These are phyloP conservation scores for Choiromyces venosus DNA, from an alignment of 495 filamentous ascomycete species.

Conservation along the genomic window DNA sequence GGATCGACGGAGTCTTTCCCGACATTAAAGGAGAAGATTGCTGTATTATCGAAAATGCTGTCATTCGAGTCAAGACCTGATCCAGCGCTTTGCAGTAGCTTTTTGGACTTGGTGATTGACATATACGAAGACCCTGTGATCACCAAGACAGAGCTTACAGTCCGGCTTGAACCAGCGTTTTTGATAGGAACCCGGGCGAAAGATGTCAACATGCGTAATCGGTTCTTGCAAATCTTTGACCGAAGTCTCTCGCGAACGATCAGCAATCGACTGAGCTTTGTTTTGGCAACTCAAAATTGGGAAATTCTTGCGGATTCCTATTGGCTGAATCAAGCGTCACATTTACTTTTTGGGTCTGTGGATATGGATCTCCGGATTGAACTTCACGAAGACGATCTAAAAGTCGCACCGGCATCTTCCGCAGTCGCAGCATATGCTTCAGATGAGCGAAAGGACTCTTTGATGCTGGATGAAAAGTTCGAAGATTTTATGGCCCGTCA, in stretches of 20 bases:
- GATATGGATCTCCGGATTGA: conserved; percentile 73
- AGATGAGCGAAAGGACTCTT: conserved; percentile 63
- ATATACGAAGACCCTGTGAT: conserved; percentile 97
- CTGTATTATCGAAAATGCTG: conserved; percentile 94
- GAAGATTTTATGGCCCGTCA: conserved; percentile 73
- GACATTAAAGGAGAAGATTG: conserved; percentile 95
- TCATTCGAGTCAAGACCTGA: conserved; percentile 82
- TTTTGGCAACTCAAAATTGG: conserved; percentile 93
- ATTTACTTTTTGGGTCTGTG: conserved; percentile 81
- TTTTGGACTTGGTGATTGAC: conserved; percentile 89
- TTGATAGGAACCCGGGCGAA: conserved; percentile 88
- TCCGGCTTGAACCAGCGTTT: conserved; percentile 95
- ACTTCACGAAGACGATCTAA: conserved; percentile 78
- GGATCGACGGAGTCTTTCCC: conserved; percentile 87
- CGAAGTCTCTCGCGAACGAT: conserved; percentile 80
- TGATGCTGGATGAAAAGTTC: conserved; percentile 74
- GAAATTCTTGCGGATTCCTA: conserved; percentile 89
- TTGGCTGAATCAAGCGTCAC: conserved; percentile 91
- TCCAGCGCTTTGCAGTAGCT: conserved; percentile 76
- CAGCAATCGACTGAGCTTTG: conserved; percentile 77
- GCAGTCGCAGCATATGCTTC: conserved; percentile 60
- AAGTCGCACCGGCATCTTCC: conserved; percentile 61
- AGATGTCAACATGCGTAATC: conserved; percentile 93
- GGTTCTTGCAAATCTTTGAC: conserved; percentile 92
- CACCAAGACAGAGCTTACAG: conserved; percentile 87